phyloP scores from a whole-genome alignment of 768 basidiomycete species.

The Wakefieldia striispora region DNA sequence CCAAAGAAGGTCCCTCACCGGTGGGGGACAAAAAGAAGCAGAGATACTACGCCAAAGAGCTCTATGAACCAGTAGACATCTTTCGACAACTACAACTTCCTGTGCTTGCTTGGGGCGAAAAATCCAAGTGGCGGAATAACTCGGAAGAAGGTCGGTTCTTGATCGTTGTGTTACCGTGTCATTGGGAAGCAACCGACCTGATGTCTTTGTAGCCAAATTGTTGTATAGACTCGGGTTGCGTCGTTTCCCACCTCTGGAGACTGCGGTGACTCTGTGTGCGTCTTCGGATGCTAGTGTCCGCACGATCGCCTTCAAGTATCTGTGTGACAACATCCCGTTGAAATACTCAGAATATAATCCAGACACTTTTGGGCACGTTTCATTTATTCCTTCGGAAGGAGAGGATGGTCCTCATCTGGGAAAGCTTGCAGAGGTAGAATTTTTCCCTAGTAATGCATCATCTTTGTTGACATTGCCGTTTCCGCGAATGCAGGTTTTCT shows the following conservation, averaged over 20 bases:
- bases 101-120: constrained; percentile 81
- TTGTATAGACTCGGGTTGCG: constrained; percentile 69
- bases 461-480: not conserved
- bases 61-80: constrained; percentile 81
- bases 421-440: constrained; percentile 58
- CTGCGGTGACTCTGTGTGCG: constrained; percentile 68
- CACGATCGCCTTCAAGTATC: constrained; percentile 71
- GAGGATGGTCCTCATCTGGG: constrained; percentile 53
- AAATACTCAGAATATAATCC: constrained; percentile 62
- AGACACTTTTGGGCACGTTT: constrained; percentile 50
- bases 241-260: constrained; percentile 64
- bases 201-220: constrained; percentile 61
- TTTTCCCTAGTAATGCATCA: not conserved
- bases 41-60: constrained; percentile 63
- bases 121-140: constrained; percentile 72
- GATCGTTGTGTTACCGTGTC: not conserved
- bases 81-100: constrained; percentile 76
- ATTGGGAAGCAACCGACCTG: not conserved
- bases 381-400: constrained; percentile 77
- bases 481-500: constrained; percentile 55
- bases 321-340: constrained; percentile 67
- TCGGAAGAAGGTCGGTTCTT: constrained; percentile 77
- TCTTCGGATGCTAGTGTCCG: constrained; percentile 49
- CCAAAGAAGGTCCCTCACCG: constrained; percentile 43
- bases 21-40: constrained; percentile 34